phyloP scores from a whole-genome alignment of 2,329 filamentous ascomycete species.

The Phyllosticta capitalensis region DNA sequence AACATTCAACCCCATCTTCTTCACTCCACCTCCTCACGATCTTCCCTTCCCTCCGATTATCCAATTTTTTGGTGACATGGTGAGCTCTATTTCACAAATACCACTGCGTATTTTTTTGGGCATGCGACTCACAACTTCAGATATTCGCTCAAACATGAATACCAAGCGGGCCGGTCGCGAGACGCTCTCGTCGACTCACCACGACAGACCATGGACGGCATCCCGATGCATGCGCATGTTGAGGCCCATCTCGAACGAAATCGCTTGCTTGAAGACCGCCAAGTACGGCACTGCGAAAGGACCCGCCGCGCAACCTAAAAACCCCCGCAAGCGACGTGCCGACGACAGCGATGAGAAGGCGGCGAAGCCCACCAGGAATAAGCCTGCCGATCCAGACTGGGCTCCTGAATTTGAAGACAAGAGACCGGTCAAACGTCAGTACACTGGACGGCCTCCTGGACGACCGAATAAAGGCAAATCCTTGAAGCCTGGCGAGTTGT shows the following conservation, averaged over 20 bases:
- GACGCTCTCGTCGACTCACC: constrained; percentile 6
- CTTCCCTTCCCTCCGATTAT: neutral
- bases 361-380: neutral
- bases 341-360: neutral
- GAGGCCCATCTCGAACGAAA: constrained; percentile 18
- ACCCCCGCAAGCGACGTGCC: neutral
- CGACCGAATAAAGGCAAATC: constrained; percentile 12
- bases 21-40: neutral
- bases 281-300: neutral
- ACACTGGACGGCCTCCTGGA: constrained; percentile 19
- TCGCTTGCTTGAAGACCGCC: neutral
- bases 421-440: constrained; percentile 22
- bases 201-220: constrained; percentile 28
- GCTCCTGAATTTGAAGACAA: constrained; percentile 19
- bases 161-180: constrained; percentile 6
- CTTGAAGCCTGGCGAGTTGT: constrained; percentile 2
- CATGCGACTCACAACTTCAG: neutral
- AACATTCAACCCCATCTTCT: neutral
- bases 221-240: constrained; percentile 35
- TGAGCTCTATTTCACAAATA: neutral
- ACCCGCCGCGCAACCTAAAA: neutral
- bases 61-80: neutral
- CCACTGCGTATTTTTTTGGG: neutral
- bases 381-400: constrained; percentile 23
- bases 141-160: neutral